phyloP scores from a whole-genome alignment of 805 yeast genomes.

The Hanseniaspora opuntiae region DNA sequence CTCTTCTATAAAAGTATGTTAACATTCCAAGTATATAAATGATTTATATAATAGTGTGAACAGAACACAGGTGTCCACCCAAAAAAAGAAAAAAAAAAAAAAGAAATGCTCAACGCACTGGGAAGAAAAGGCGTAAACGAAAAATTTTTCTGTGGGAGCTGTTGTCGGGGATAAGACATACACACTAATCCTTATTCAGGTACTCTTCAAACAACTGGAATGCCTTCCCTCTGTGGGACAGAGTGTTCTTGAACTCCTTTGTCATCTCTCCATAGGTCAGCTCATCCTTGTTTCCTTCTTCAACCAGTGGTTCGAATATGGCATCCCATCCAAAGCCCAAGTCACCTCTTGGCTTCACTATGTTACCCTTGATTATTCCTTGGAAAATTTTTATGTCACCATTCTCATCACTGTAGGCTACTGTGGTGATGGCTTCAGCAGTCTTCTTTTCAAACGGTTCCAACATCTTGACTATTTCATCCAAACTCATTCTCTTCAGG shows the following conservation, averaged over 20 bases:
- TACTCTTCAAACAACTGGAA: slow-evolving; percentile 55
- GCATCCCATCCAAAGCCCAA: slow-evolving; percentile 91
- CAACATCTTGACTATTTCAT: slow-evolving; percentile 64
- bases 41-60: too few relatives aligned
- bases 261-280: slow-evolving; percentile 85
- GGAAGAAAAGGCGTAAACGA: neutral
- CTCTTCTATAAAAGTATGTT: too few relatives aligned
- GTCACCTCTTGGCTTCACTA: slow-evolving; percentile 69
- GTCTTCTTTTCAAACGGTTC: slow-evolving; percentile 68
- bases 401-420: slow-evolving; percentile 79
- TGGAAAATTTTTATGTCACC: slow-evolving; percentile 70
- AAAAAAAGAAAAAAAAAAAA: neutral
- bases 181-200: slow-evolving; percentile 21
- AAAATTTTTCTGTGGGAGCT: neutral
- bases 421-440: slow-evolving; percentile 82
- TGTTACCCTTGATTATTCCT: slow-evolving; percentile 69
- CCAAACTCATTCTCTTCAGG: slow-evolving; percentile 56
- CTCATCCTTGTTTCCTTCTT: slow-evolving; percentile 33
- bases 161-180: neutral
- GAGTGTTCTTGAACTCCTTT: slow-evolving; percentile 56
- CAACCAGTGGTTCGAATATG: slow-evolving; percentile 53
- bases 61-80: neutral
- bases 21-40: too few relatives aligned
- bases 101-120: neutral
- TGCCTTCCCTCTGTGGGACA: slow-evolving; percentile 82